Percentiles rank a stretch among this genome's conserved stretches.
These are phyloP conservation scores for Claviceps sp. DNA, from an alignment of 2,329 filamentous ascomycete species.

Conservation along the genomic window DNA sequence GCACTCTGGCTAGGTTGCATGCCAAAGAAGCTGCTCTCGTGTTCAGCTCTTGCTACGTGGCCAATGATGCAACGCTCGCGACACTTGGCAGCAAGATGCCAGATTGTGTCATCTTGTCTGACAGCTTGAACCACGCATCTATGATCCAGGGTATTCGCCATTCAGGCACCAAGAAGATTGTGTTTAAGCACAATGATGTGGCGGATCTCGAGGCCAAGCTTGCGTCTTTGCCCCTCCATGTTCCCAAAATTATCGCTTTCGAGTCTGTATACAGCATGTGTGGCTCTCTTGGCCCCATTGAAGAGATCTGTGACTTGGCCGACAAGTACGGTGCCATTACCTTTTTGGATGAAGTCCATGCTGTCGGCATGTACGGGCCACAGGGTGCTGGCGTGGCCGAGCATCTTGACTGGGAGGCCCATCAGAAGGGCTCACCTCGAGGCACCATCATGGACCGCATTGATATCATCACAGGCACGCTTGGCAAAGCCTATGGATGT, in stretches of 20 bases:
- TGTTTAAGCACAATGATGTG: constrained; percentile 98
- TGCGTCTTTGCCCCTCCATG: constrained; percentile 67
- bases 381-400: constrained; percentile 92
- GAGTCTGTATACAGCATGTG: constrained; percentile 99
- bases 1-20: constrained; percentile 72
- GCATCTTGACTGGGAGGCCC: constrained; percentile 86
- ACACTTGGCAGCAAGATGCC: constrained; percentile 95
- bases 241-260: constrained; percentile 96
- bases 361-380: constrained; percentile 97
- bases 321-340: constrained; percentile 97
- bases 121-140: constrained; percentile 93
- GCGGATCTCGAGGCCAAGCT: constrained; percentile 85
- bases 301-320: constrained; percentile 87
- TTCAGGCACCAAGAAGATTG: constrained; percentile 90
- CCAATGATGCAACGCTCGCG: constrained; percentile 91
- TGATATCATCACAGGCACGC: constrained; percentile 93
- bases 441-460: constrained; percentile 91
- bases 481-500: constrained; percentile 95
- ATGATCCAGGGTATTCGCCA: constrained; percentile 99
- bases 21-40: constrained; percentile 85
- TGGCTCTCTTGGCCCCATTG: constrained; percentile 89
- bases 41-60: constrained; percentile 96
- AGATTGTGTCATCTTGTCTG: constrained; percentile 93
- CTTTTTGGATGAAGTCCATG: constrained; percentile 96
- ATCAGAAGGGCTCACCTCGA: constrained; percentile 56